These are phyloP conservation scores for Hyaloperonospora brassicae DNA, from an alignment of 352 stramenopile genomes.

Conservation along the genomic window DNA sequence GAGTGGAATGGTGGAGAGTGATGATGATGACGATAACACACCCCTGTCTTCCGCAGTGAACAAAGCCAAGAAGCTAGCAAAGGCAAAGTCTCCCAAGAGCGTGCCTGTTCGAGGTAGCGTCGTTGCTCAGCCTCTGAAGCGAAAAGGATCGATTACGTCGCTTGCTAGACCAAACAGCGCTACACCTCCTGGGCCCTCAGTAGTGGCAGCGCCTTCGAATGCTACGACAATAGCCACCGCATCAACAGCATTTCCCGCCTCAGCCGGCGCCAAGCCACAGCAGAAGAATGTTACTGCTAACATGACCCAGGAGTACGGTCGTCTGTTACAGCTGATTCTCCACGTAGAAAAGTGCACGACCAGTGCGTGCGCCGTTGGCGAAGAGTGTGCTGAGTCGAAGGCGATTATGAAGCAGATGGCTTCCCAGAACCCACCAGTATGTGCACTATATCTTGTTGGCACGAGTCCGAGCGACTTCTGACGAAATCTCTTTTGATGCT, in stretches of 20 bases:
- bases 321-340: slow-evolving; percentile 78
- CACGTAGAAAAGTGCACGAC: slow-evolving; percentile 78
- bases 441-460: not conserved
- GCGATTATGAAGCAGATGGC: slow-evolving; percentile 67
- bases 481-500: slow-evolving; percentile 6
- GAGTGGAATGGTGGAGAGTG: slow-evolving; percentile 18
- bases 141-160: slow-evolving; percentile 20
- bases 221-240: slow-evolving; percentile 6
- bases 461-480: not conserved
- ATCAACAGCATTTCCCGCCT: not conserved
- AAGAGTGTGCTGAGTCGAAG: slow-evolving; percentile 75
- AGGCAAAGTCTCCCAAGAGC: slow-evolving; percentile 57
- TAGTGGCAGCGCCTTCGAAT: slow-evolving; percentile 11
- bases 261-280: slow-evolving; percentile 21
- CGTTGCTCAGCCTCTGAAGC: slow-evolving; percentile 11
- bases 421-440: slow-evolving; percentile 51
- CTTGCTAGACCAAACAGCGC: slow-evolving; percentile 16
- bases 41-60: slow-evolving; percentile 56
- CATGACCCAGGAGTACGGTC: slow-evolving; percentile 74
- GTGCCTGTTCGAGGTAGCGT: slow-evolving; percentile 11
- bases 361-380: slow-evolving; percentile 46
- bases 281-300: slow-evolving; percentile 50
- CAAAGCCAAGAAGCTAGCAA: slow-evolving; percentile 57
- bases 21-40: slow-evolving; percentile 70
- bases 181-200: slow-evolving; percentile 18